Evolutionary conservation across 2,329 filamentous ascomycete genomes (phyloP), one percentile per base, ranked within the genome.

Genomic region (Fusarium siculi): DNA sequence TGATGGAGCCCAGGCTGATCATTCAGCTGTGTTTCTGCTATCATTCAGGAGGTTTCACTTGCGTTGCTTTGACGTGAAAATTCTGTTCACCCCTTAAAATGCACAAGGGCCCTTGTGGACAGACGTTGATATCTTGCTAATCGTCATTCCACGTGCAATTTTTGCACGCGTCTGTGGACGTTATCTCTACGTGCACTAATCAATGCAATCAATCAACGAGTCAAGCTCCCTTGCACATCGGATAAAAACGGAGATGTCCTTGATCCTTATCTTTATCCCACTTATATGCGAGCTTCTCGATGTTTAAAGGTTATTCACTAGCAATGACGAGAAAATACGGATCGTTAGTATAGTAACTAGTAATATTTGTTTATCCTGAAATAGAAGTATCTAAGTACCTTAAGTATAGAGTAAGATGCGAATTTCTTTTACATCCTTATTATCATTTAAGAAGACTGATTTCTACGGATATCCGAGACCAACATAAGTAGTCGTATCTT

Each of bases 51-150:
- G 39, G 55, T 49, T 62, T 43, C 34, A 55, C 25, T 19, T 49
- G 21, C n/a, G 1, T 60, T 58, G 23, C 52, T 42, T 53, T 39
- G 40, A 25, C 12, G 14, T 40, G 44, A 63, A 68, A 69, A 34
- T n/a, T 50, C 23, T 19, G 15, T 5, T 5, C 11, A 7, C 28
- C 32, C 42, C 47, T 65, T 53, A 8, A 43, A 36, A 23, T 56
- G 11, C 21, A n/a, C 49, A 56, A 43, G 49, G 49, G 30, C 14
- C 30, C 37, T 36, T 37, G 50, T 28, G 39, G 3, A 2, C 9
- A 39, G 23, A 28, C 10, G 23, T 53, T 53, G 30, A 5, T 42
- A 32, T 43, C 37, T 55, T 28, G 1, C 39, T 19, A 9, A 43
- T 25, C 25, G 30, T 47, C 7, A 46, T 37, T 43, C 59, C 59